A percentile compares a stretch with the other conserved stretches of the same genome.
Conservation (phyloP, 176 grass and related monocot species). For the Cenchrus fungigraminus region DNA sequence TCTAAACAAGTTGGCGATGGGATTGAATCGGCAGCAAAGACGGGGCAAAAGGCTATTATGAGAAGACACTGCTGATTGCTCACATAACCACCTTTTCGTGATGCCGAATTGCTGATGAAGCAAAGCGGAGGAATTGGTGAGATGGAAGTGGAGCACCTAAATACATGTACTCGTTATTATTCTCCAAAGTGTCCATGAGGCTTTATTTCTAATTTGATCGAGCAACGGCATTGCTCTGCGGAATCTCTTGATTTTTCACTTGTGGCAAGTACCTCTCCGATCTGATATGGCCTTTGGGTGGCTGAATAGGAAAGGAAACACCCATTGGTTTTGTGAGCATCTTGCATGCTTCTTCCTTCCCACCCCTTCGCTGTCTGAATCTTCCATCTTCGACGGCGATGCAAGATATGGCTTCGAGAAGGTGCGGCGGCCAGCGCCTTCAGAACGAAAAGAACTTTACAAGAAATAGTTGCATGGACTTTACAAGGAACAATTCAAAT, state of each 20-base stretch:
- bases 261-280: constrained; percentile 10
- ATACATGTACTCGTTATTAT: not conserved
- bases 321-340: constrained; percentile 19
- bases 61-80: not conserved
- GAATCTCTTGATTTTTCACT: constrained; percentile 37
- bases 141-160: constrained; percentile 44
- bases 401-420: constrained; percentile 38
- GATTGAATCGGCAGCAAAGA: not conserved
- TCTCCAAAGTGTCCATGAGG: not conserved
- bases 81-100: constrained; percentile 23
- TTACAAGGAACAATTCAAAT: not conserved
- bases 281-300: not conserved
- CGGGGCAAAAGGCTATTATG: not conserved
- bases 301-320: not conserved
- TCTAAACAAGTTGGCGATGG: constrained; percentile 6
- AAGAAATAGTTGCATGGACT: not conserved
- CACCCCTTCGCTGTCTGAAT: constrained; percentile 29
- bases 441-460: not conserved
- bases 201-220: constrained; percentile 24
- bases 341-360: not conserved
- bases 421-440: not conserved
- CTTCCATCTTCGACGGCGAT: constrained; percentile 5
- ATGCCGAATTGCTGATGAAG: constrained; percentile 44
- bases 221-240: not conserved
- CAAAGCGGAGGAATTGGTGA: constrained; percentile 38